Evolutionary conservation across 139 green algal genomes (phyloP), one percentile per base, ranked within the genome.

Genomic region (Auxenochlorella pyrenoidosa): DNA sequence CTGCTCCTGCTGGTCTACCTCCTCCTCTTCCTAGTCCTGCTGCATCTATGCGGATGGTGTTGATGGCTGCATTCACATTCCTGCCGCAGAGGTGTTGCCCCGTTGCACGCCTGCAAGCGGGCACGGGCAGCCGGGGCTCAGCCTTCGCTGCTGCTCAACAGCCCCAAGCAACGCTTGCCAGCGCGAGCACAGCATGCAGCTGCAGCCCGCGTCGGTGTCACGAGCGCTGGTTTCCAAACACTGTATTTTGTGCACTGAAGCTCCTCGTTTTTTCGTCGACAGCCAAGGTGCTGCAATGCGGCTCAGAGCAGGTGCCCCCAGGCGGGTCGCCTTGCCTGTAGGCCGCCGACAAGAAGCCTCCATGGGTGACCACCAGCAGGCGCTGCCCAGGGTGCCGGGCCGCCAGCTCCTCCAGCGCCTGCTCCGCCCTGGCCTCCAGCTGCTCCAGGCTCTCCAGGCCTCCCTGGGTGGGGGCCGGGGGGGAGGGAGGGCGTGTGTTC

Each of bases 321-420:
- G 76, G 32, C 16, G 34, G 21, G 38, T 15, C 22, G 15, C 10
- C 84, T 59, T 44, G 54, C 40, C 22, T 60, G 43, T 90, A 59
- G 19, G 66, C 73, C 47, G 83, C 82, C 40, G 82, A 41, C 60
- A 90, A 47, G 44, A 88, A 83, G 26, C 87, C 87, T 16, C 87
- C 87, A 66, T 90, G 87, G 6, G 54, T 84, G 36, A 90, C 83
- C 18, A 90, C 81, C 44, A 90, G 51, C 40, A 90, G 21, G 26
- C 82, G 86, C 72, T 89, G 75, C 30, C 63, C 58, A 0, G 59
- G 75, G 76, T 89, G 86, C 36, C 40, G 40, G 2, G 40, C 86
- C 32, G 86, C 86, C 59, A 89, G 66, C 19, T 38, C 30, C 30
- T 87, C 36, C 82, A 89, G 63, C 58, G 43, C 86, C 43, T 24